A percentile compares a stretch with the other conserved stretches of the same genome.
Evolutionary conservation across 768 basidiomycete genomes (phyloP).

Genomic region (Galerina marginata): DNA sequence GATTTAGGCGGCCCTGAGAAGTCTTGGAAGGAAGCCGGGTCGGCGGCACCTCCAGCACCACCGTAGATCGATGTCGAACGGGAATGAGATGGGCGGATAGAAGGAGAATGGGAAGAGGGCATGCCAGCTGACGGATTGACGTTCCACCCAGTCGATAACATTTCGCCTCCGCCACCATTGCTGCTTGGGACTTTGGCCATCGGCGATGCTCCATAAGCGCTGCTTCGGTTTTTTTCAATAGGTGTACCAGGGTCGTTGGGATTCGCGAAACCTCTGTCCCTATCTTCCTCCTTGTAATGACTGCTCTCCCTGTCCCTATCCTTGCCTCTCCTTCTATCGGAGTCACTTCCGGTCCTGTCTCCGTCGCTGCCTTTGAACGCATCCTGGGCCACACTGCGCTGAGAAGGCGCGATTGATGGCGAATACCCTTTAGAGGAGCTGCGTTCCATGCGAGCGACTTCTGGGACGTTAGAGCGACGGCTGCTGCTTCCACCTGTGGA

Average conservation of each 20-base stretch:
- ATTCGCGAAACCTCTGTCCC: slow-evolving; percentile 30
- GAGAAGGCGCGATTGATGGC: slow-evolving; percentile 26
- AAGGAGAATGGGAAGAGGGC: slow-evolving; percentile 23
- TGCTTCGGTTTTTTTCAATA: slow-evolving; percentile 15
- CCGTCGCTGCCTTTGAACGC: slow-evolving; percentile 21
- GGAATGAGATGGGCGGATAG: slow-evolving; percentile 20
- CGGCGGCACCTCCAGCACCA: background rate
- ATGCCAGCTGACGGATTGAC: slow-evolving; percentile 14
- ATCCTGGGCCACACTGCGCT: slow-evolving; percentile 20
- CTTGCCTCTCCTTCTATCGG: slow-evolving; percentile 25
- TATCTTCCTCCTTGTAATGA: slow-evolving; percentile 26
- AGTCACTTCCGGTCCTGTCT: slow-evolving; percentile 27
- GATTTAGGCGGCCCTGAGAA: slow-evolving; percentile 21
- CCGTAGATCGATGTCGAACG: slow-evolving; percentile 22
- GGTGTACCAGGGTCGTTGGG: slow-evolving; percentile 18
- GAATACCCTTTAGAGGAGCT: slow-evolving; percentile 26
- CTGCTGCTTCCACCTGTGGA: slow-evolving; percentile 28
- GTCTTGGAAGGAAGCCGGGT: slow-evolving; percentile 17
- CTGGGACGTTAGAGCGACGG: slow-evolving; percentile 22
- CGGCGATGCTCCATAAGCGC: slow-evolving; percentile 17
- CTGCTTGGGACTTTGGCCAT: slow-evolving; percentile 17
- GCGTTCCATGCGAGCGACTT: slow-evolving; percentile 23
- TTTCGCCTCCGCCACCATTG: slow-evolving; percentile 15
- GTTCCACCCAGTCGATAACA: slow-evolving; percentile 19
- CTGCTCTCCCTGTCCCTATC: slow-evolving; percentile 27